Conservation (phyloP, 768 basidiomycete species). For the Boletus coccyginus region DNA sequence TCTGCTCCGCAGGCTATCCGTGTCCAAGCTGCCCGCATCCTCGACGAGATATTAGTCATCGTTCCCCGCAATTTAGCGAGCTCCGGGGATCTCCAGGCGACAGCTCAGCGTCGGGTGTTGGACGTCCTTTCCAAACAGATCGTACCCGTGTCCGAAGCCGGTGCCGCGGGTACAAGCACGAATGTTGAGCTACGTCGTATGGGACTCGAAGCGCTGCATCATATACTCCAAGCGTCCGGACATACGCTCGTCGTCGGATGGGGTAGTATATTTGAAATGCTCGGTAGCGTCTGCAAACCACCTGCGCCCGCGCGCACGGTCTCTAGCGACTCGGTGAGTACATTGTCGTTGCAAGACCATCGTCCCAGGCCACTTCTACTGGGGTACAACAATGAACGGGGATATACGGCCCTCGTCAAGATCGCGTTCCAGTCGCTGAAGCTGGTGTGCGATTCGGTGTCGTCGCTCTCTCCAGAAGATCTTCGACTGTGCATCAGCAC, state of each 20-base stretch:
- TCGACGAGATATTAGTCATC: slow-evolving; percentile 79
- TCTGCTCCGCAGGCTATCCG: slow-evolving; percentile 76
- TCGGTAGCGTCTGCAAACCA: slow-evolving; percentile 82
- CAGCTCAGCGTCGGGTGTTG: slow-evolving; percentile 81
- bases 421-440: slow-evolving; percentile 94
- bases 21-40: slow-evolving; percentile 81
- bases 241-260: slow-evolving; percentile 92
- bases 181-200: slow-evolving; percentile 80
- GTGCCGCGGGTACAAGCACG: slow-evolving; percentile 43
- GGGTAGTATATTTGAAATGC: slow-evolving; percentile 90
- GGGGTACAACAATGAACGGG: slow-evolving; percentile 62
- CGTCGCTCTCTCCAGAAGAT: slow-evolving; percentile 74
- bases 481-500: slow-evolving; percentile 88
- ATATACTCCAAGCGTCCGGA: slow-evolving; percentile 87
- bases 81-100: slow-evolving; percentile 58
- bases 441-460: slow-evolving; percentile 90
- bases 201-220: slow-evolving; percentile 86
- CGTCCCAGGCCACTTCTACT: slow-evolving; percentile 48
- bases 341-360: slow-evolving; percentile 39
- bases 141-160: slow-evolving; percentile 39
- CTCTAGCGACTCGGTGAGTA: slow-evolving; percentile 42
- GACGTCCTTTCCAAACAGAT: slow-evolving; percentile 82
- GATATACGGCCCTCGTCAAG: slow-evolving; percentile 75
- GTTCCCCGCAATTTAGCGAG: slow-evolving; percentile 70
- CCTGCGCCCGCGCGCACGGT: slow-evolving; percentile 34